Conservation (phyloP, 2,329 filamentous ascomycete genomes). For the Paraphoma chrysanthemicola region DNA sequence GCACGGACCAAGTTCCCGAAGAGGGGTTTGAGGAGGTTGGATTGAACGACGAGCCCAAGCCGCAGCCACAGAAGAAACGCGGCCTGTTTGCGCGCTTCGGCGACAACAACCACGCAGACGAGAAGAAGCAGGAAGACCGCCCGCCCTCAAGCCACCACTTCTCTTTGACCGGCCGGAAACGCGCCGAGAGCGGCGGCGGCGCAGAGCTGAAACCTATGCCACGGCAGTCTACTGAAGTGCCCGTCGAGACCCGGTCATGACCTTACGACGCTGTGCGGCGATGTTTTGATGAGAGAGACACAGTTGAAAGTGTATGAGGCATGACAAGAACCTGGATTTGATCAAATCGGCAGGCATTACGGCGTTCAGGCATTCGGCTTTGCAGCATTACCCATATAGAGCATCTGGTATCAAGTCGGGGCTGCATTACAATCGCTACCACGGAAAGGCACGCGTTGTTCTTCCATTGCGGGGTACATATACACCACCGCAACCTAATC, state of each 20-base stretch:
- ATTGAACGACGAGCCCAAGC: conserved; percentile 76
- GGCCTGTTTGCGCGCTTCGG: conserved; percentile 84
- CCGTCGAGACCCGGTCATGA: conserved; percentile 34
- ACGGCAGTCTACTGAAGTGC: conserved; percentile 31
- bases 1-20: conserved; percentile 69
- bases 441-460: conserved; percentile 1
- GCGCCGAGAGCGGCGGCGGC: conserved; percentile 70
- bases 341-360: conserved; percentile 4
- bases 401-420: conserved; percentile 13
- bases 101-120: conserved; percentile 54
- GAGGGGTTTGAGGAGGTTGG: conserved; percentile 91
- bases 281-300: conserved; percentile 3
- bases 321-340: neutral
- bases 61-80: conserved; percentile 69
- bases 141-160: conserved; percentile 61
- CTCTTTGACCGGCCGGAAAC: conserved; percentile 75
- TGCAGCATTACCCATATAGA: conserved; percentile 21
- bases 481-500: neutral
- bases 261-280: neutral
- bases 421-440: conserved; percentile 25
- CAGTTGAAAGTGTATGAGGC: neutral
- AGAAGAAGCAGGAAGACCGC: conserved; percentile 46
- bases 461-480: neutral
- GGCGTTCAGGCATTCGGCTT: conserved; percentile 17
- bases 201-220: conserved; percentile 75